Conservation (phyloP, 2,329 filamentous ascomycete genomes). For the Rutstroemia sp. region DNA sequence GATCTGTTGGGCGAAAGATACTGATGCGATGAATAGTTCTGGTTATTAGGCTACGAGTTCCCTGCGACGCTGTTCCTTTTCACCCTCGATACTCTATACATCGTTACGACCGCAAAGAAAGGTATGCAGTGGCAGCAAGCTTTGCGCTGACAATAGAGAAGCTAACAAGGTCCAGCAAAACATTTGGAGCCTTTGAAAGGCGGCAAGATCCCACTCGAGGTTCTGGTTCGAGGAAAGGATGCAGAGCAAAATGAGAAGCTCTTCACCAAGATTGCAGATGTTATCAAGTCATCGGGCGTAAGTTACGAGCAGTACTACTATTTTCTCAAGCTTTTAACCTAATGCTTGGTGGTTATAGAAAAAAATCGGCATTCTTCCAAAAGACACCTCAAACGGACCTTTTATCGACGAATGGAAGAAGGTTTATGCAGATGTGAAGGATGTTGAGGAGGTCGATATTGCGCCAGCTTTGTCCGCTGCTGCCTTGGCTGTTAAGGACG, state of each 20-base stretch:
- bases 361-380: conserved; percentile 80
- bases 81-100: conserved; percentile 79
- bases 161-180: conserved; percentile 57
- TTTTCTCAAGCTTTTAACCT: too few relatives aligned
- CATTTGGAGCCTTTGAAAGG: conserved; percentile 88
- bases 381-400: conserved; percentile 76
- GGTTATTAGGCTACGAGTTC: conserved; percentile 97
- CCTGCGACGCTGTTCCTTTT: conserved; percentile 92
- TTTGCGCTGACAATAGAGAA: conserved; percentile 10
- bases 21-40: conserved; percentile 57
- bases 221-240: conserved; percentile 87
- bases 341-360: conserved; percentile 44
- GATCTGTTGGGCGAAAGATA: not conserved
- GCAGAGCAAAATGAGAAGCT: conserved; percentile 85
- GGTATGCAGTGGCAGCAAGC: conserved; percentile 42
- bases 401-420: conserved; percentile 98
- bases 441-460: conserved; percentile 83
- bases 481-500: conserved; percentile 89
- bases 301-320: conserved; percentile 32
- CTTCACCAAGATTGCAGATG: conserved; percentile 74
- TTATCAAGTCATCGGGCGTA: conserved; percentile 82
- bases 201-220: conserved; percentile 86
- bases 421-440: conserved; percentile 68
- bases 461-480: conserved; percentile 71
- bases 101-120: conserved; percentile 96